A percentile compares a stretch with the other conserved stretches of the same genome.
Conservation (phyloP, 2,329 filamentous ascomycete species). For the Metarhizium humberi region DNA sequence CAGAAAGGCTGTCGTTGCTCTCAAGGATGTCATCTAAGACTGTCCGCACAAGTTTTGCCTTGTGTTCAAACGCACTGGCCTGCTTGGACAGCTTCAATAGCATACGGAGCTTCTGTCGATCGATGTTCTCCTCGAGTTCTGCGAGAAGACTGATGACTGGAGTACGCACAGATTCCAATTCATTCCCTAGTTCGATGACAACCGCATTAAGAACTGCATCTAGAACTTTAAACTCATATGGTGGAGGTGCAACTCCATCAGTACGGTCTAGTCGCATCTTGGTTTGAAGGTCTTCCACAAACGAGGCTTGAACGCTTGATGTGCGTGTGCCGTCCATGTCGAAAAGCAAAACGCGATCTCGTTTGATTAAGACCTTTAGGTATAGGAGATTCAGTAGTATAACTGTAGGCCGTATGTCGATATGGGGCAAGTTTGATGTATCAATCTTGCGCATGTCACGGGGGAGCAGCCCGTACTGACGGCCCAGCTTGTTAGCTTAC, state of each 20-base stretch:
- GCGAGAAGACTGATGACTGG: constrained; percentile 80
- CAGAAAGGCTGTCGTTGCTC: constrained; percentile 84
- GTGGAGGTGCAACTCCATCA: constrained; percentile 16
- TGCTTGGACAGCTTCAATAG: constrained; percentile 91
- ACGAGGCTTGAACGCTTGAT: constrained; percentile 87
- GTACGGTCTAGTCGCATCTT: constrained; percentile 69
- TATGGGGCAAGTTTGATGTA: constrained; percentile 86
- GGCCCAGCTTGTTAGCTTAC: neutral
- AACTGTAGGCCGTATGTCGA: constrained; percentile 81
- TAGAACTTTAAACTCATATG: constrained; percentile 90
- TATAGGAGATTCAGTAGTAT: constrained; percentile 92
- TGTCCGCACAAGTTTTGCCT: constrained; percentile 83
- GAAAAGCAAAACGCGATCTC: constrained; percentile 86
- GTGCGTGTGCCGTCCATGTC: constrained; percentile 90
- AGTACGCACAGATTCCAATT: constrained; percentile 86
- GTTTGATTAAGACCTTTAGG: constrained; percentile 86
- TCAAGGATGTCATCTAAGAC: constrained; percentile 91
- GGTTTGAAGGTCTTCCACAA: constrained; percentile 93
- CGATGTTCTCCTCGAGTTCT: constrained; percentile 92
- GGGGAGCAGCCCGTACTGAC: constrained; percentile 77
- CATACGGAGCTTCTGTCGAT: constrained; percentile 81
- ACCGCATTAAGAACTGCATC: constrained; percentile 92
- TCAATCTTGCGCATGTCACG: constrained; percentile 95
- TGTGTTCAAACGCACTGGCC: constrained; percentile 92
- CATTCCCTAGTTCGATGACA: constrained; percentile 79